A percentile compares a stretch with the other conserved stretches of the same genome.
These are phyloP conservation scores for Trichosanthes truncata DNA, from an alignment of 306 rosid genomes.

Conservation along the genomic window DNA sequence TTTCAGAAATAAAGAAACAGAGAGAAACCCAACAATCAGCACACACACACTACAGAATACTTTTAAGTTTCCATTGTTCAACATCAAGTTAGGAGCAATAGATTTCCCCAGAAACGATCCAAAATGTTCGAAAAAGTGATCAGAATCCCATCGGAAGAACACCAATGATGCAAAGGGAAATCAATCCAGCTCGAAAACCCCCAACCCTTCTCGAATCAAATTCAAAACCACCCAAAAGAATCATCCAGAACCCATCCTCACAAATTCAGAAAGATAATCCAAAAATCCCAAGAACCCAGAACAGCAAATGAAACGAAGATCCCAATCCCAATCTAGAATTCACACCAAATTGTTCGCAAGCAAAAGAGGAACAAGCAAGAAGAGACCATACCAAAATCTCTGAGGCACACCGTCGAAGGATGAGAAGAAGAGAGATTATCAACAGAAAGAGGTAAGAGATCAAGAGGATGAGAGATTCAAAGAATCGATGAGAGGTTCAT, in stretches of 20 bases:
- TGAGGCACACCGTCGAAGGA: not conserved
- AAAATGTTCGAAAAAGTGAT: not conserved
- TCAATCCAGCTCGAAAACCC: not conserved
- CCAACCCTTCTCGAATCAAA: not conserved
- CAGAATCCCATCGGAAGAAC: not conserved
- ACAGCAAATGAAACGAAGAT: constrained; percentile 3
- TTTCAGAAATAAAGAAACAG: not conserved
- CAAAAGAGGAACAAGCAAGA: not conserved
- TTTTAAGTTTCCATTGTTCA: not conserved
- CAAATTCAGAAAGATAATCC: not conserved
- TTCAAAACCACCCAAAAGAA: not conserved
- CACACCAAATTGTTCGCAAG: not conserved
- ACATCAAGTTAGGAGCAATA: not conserved
- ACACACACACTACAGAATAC: not conserved
- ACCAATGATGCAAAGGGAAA: not conserved
- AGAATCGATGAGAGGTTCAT: constrained; percentile 1
- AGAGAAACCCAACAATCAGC: not conserved
- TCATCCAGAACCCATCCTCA: not conserved
- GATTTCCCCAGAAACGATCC: not conserved
- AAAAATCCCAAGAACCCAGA: not conserved
- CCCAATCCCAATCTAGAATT: not conserved
- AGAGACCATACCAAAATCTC: not conserved
- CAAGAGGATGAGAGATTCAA: not conserved
- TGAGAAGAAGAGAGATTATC: not conserved
- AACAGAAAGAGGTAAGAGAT: not conserved